Evolutionary conservation across 2,329 filamentous ascomycete species (phyloP).

Genomic region (Aspergillus sp.): DNA sequence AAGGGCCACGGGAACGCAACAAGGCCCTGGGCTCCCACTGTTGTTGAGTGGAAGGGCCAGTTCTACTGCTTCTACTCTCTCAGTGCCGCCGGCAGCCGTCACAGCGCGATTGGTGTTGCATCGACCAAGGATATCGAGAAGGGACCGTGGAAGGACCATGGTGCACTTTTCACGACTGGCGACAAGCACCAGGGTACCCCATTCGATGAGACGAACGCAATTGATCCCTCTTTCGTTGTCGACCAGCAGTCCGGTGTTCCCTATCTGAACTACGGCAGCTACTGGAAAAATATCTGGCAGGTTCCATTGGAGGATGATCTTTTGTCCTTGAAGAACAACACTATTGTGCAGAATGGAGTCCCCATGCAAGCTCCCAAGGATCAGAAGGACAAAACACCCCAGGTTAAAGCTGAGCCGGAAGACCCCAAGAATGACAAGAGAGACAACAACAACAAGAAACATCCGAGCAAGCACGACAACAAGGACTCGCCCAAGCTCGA

Average conservation of each 20-base stretch:
- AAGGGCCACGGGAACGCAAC: constrained; percentile 12
- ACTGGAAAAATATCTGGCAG: constrained; percentile 23
- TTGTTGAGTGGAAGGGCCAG: constrained; percentile 14
- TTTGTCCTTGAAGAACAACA: constrained; percentile 13
- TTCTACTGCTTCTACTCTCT: constrained; percentile 28
- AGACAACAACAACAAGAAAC: too few species aligned
- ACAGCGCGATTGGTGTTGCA: constrained; percentile 27
- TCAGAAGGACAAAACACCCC: too few species aligned
- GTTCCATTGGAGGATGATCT: constrained; percentile 21
- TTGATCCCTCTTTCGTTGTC: constrained; percentile 21
- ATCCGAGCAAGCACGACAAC: too few species aligned
- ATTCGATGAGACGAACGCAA: constrained; percentile 22
- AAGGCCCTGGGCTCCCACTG: constrained; percentile 23
- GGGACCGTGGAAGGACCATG: constrained; percentile 22
- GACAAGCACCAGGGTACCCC: constrained; percentile 13
- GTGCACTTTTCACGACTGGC: constrained; percentile 19
- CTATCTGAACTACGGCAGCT: constrained; percentile 26
- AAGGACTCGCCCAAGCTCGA: background rate
- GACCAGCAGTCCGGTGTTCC: constrained; percentile 12
- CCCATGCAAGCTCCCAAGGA: background rate
- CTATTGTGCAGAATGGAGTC: background rate
- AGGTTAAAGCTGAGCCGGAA: too few species aligned
- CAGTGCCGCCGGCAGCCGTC: constrained; percentile 13
- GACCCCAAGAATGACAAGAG: too few species aligned
- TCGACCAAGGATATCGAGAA: constrained; percentile 14